Conservation (phyloP, 2,329 filamentous ascomycete species). For the Teratosphaeriaceae sp. region DNA sequence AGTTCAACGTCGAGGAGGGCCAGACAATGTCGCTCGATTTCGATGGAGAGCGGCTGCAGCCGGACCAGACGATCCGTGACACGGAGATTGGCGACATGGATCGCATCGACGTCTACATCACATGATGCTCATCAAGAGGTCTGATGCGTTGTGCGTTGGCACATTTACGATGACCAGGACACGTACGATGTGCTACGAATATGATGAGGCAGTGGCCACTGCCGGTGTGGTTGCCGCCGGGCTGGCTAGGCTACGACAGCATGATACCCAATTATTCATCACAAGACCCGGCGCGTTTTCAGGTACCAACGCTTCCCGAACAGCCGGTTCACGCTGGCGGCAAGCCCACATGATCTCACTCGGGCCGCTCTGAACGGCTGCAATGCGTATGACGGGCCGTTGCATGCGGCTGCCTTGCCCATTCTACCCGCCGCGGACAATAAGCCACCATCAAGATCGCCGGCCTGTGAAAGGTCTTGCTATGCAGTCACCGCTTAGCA, state of each 20-base stretch:
- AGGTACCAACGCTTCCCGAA: too few species aligned
- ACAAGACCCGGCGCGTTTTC: too few species aligned
- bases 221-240: too few species aligned
- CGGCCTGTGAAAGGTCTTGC: background rate
- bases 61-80: conserved; percentile 53
- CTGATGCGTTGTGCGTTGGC: background rate
- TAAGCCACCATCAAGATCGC: too few species aligned
- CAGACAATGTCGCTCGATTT: conserved; percentile 59
- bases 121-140: conserved; percentile 28
- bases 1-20: conserved; percentile 44
- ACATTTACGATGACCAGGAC: background rate
- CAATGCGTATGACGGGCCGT: too few species aligned
- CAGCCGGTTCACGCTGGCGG: too few species aligned
- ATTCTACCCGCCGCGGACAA: too few species aligned
- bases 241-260: too few species aligned
- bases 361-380: too few species aligned
- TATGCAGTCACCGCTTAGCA: conserved; percentile 2
- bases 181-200: background rate
- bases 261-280: background rate
- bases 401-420: too few species aligned
- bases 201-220: too few species aligned
- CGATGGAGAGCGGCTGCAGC: conserved; percentile 66
- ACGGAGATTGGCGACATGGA: conserved; percentile 71
- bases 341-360: too few species aligned
- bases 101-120: conserved; percentile 65